Conservation (phyloP, 768 basidiomycete species). For the Xerocomellus amylosporus region DNA sequence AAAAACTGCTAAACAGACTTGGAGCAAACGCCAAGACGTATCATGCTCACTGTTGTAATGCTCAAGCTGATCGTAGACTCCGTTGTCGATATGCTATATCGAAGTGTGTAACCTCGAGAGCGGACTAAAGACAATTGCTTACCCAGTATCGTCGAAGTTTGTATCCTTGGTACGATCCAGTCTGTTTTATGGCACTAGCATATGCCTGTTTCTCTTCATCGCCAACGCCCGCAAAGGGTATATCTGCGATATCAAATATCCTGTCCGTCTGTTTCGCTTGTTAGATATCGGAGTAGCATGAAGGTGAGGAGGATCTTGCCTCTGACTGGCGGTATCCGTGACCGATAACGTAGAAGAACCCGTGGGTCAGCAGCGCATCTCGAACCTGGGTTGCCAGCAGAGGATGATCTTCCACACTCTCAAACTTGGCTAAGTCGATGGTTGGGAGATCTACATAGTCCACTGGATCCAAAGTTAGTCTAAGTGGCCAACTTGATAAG, state of each 20-base stretch:
- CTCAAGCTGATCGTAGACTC: conserved; percentile 62
- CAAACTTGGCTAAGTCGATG: conserved; percentile 47
- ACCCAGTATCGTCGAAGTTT: conserved; percentile 53
- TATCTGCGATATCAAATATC: conserved; percentile 49
- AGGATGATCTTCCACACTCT: conserved; percentile 37
- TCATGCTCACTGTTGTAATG: conserved; percentile 53
- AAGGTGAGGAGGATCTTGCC: conserved; percentile 13
- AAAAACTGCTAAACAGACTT: not conserved
- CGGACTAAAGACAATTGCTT: not conserved
- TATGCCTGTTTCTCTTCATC: conserved; percentile 44
- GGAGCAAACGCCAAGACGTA: not conserved
- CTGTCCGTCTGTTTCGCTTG: conserved; percentile 40
- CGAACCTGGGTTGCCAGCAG: conserved; percentile 40
- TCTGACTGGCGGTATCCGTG: conserved; percentile 40
- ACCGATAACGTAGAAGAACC: conserved; percentile 43
- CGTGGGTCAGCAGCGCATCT: conserved; percentile 44
- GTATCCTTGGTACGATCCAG: conserved; percentile 51
- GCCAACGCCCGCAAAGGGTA: conserved; percentile 41
- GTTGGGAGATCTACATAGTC: conserved; percentile 51
- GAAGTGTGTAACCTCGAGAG: not conserved
- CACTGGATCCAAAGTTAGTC: conserved; percentile 36
- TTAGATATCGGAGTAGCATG: conserved; percentile 23
- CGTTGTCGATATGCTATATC: conserved; percentile 55
- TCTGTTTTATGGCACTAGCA: conserved; percentile 40
- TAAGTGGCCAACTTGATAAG: not conserved